These are phyloP conservation scores for Pichia kudriavzevii DNA, from an alignment of 1,139 yeast species.

Conservation along the genomic window DNA sequence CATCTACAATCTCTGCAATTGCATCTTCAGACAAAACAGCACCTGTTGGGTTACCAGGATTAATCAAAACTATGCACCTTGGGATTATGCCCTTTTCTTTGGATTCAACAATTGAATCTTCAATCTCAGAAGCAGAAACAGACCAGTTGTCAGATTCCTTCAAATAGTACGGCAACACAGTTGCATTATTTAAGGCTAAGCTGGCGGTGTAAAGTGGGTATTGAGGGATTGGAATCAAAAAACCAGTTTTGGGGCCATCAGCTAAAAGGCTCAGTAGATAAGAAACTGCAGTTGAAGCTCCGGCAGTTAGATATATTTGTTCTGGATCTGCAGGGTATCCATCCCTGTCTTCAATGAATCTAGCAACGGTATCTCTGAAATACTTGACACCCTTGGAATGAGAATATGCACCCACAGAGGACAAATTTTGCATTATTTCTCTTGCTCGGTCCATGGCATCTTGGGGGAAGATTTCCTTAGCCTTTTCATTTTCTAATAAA, in stretches of 20 bases:
- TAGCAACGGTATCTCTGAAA: constrained; percentile 71
- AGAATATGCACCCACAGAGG: constrained; percentile 91
- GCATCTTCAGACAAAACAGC: constrained; percentile 59
- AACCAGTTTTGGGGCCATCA: constrained; percentile 63
- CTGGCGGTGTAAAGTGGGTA: constrained; percentile 95
- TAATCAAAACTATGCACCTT: constrained; percentile 82
- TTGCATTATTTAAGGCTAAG: constrained; percentile 71
- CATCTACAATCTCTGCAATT: constrained; percentile 60
- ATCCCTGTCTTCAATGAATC: constrained; percentile 69
- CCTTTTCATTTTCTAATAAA: constrained; percentile 36
- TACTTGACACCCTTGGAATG: constrained; percentile 78
- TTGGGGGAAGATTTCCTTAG: constrained; percentile 40
- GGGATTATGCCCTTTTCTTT: constrained; percentile 51
- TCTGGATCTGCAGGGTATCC: constrained; percentile 57
- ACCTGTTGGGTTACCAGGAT: constrained; percentile 98
- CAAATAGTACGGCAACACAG: constrained; percentile 80
- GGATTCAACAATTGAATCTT: constrained; percentile 46
- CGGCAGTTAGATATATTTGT: constrained; percentile 77
- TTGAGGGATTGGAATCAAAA: constrained; percentile 93
- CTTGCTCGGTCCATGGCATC: constrained; percentile 74
- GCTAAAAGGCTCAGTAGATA: constrained; percentile 67
- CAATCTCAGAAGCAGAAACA: constrained; percentile 63
- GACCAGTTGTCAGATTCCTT: constrained; percentile 82
- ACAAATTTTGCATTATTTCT: constrained; percentile 49
- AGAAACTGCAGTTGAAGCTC: constrained; percentile 89